Conservation (phyloP, 371 early-diverging fungal genomes). For the Mucor circinelloides region DNA sequence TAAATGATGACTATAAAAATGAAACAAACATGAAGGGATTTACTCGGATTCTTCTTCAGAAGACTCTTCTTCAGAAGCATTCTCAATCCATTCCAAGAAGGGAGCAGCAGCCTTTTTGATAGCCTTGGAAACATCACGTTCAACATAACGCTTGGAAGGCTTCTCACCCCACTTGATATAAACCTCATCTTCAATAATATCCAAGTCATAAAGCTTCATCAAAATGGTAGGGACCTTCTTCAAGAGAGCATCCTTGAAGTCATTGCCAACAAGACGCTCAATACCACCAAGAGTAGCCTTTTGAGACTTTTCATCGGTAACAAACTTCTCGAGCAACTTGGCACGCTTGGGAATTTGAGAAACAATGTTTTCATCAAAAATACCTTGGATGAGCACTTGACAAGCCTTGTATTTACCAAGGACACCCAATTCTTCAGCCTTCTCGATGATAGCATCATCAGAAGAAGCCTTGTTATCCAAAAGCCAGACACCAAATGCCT, state of each 20-base stretch:
- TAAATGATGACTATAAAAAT: not conserved
- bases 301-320: conserved; percentile 82
- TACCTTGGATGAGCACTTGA: conserved; percentile 74
- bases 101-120: conserved; percentile 84
- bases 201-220: conserved; percentile 88
- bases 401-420: conserved; percentile 75
- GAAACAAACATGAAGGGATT: not conserved
- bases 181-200: conserved; percentile 91
- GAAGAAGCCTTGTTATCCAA: conserved; percentile 48
- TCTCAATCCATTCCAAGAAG: conserved; percentile 90
- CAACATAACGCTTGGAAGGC: conserved; percentile 89
- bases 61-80: conserved; percentile 56
- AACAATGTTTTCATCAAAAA: conserved; percentile 69
- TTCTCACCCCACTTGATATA: conserved; percentile 91
- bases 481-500: conserved; percentile 70
- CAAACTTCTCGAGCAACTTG: conserved; percentile 69
- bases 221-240: conserved; percentile 79
- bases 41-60: conserved; percentile 39
- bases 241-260: conserved; percentile 65
- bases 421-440: conserved; percentile 80
- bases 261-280: conserved; percentile 82
- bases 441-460: conserved; percentile 75
- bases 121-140: conserved; percentile 72
- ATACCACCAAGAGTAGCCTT: conserved; percentile 90
- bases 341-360: conserved; percentile 67